phyloP scores from a whole-genome alignment of 345 rosid genomes.

The Ceriops decandra region DNA sequence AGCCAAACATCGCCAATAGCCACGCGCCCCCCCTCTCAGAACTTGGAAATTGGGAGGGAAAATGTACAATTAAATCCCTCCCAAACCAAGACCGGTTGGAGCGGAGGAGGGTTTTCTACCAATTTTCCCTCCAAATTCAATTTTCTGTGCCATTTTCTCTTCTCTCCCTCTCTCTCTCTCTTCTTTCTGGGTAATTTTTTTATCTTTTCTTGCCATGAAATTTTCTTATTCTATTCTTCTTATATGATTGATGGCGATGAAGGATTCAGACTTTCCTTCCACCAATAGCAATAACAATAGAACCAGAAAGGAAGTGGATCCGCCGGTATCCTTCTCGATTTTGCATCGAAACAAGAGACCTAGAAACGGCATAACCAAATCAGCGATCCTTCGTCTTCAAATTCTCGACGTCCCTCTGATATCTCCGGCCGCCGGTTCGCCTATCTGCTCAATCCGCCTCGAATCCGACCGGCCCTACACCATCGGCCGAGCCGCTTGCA shows the following conservation, averaged over 20 bases:
- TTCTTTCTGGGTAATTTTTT: too few species aligned
- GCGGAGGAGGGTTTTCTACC: too few species aligned
- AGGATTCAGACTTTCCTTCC: conserved; percentile 17
- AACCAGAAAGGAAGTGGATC: conserved; percentile 10
- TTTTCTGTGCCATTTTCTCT: not conserved
- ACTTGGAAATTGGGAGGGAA: conserved; percentile 17
- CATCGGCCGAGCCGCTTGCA: conserved; percentile 45
- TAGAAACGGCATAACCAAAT: conserved; percentile 26
- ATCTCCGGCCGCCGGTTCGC: conserved; percentile 41
- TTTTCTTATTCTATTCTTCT: not conserved
- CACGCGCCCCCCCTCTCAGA: too few species aligned
- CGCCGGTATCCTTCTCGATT: conserved; percentile 1
- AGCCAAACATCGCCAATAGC: too few species aligned
- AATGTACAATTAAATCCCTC: not conserved
- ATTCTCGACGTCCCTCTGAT: conserved; percentile 48
- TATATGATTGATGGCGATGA: conserved; percentile 14
- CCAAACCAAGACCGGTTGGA: too few species aligned
- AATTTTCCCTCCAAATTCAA: not conserved
- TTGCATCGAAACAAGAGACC: conserved; percentile 23
- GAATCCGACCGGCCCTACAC: conserved; percentile 52
- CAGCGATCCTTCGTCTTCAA: conserved; percentile 43
- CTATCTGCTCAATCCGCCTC: conserved; percentile 35
- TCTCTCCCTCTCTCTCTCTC: not conserved
- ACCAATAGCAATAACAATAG: conserved; percentile 11
- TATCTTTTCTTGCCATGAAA: too few species aligned